Evolutionary conservation across 2,329 filamentous ascomycete genomes (phyloP).

Genomic region (Hypoxylon sp.): DNA sequence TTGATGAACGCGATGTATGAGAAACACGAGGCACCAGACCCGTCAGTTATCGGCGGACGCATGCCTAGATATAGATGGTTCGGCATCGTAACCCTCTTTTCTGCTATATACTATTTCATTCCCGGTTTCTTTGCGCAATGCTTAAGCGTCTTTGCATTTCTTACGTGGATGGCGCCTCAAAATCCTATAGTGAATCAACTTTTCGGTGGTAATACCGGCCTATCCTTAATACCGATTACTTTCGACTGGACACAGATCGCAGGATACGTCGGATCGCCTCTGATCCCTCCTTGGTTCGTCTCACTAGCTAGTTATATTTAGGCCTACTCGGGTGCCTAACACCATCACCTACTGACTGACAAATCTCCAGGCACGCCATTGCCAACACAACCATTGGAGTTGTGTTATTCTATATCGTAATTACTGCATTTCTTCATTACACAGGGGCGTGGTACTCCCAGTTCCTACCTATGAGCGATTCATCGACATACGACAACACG

Average conservation of each 20-base stretch:
- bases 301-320: not conserved
- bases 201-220: slow-evolving; percentile 77
- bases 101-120: slow-evolving; percentile 78
- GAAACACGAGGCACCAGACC: slow-evolving; percentile 64
- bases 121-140: slow-evolving; percentile 79
- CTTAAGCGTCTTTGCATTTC: slow-evolving; percentile 78
- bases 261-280: slow-evolving; percentile 76
- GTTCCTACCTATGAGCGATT: slow-evolving; percentile 79
- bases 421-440: slow-evolving; percentile 74
- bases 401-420: slow-evolving; percentile 74
- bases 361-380: slow-evolving; percentile 73
- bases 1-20: slow-evolving; percentile 83
- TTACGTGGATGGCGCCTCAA: slow-evolving; percentile 79
- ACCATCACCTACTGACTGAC: slow-evolving; percentile 4
- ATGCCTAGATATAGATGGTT: slow-evolving; percentile 79
- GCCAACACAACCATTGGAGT: slow-evolving; percentile 80
- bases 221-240: slow-evolving; percentile 78
- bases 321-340: not conserved
- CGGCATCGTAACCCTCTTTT: slow-evolving; percentile 67
- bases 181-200: slow-evolving; percentile 79
- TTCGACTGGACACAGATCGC: slow-evolving; percentile 84
- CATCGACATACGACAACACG: slow-evolving; percentile 79
- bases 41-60: slow-evolving; percentile 70
- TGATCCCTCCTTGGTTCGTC: slow-evolving; percentile 76
- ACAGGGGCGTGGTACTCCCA: slow-evolving; percentile 74